Conservation (phyloP, 306 rosid species). For the Quercus variabilis region DNA sequence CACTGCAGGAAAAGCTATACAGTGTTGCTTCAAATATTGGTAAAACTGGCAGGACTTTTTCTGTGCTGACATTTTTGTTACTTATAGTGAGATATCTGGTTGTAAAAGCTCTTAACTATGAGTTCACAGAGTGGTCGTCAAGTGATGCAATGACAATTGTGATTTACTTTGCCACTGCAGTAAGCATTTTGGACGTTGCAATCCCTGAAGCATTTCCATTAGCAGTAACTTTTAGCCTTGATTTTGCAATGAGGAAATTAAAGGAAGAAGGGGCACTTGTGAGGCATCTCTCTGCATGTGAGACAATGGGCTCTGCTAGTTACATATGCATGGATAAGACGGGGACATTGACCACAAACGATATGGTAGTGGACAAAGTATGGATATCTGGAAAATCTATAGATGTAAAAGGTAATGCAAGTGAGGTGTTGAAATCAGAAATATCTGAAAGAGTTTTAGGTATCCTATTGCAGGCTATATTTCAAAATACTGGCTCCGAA, state of each 20-base stretch:
- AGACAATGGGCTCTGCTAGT: constrained; percentile 94
- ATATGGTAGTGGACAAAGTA: constrained; percentile 70
- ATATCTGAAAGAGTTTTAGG: constrained; percentile 46
- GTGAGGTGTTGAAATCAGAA: constrained; percentile 41
- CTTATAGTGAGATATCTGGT: constrained; percentile 56
- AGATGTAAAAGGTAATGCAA: constrained; percentile 46
- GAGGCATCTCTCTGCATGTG: constrained; percentile 94
- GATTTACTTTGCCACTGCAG: constrained; percentile 84
- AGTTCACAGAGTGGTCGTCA: constrained; percentile 66
- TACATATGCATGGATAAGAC: constrained; percentile 98
- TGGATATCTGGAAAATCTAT: constrained; percentile 58
- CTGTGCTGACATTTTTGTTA: constrained; percentile 71
- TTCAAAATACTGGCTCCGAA: constrained; percentile 77
- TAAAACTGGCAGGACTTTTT: constrained; percentile 77
- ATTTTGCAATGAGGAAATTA: constrained; percentile 91
- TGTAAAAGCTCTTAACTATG: constrained; percentile 46
- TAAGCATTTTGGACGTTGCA: constrained; percentile 85
- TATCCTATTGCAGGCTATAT: constrained; percentile 68
- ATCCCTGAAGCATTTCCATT: constrained; percentile 97
- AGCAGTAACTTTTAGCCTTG: constrained; percentile 97
- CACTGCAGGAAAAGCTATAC: constrained; percentile 89
- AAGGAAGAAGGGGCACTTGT: constrained; percentile 88
- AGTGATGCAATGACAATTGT: constrained; percentile 63
- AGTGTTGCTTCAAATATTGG: constrained; percentile 93
- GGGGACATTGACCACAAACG: constrained; percentile 88